phyloP scores from a whole-genome alignment of 257 asterid genomes.

The Penstemon eatonii region DNA sequence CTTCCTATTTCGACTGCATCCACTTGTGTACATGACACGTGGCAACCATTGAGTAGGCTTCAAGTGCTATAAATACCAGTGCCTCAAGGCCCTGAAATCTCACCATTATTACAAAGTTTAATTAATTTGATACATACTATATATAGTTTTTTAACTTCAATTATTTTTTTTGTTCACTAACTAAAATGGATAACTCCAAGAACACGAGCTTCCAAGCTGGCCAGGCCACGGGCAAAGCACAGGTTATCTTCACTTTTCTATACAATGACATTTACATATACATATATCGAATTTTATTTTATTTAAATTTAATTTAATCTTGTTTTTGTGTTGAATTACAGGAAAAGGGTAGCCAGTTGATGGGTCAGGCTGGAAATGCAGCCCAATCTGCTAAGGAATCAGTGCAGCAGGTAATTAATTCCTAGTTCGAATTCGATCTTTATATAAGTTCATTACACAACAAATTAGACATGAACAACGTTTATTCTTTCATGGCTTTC shows the following conservation, averaged over 20 bases:
- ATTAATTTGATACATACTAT: too few species aligned
- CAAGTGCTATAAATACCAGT: background rate
- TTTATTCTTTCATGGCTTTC: too few species aligned
- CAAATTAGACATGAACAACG: too few species aligned
- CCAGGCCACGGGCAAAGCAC: conserved; percentile 58
- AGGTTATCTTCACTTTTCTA: conserved; percentile 26
- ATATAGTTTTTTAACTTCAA: too few species aligned
- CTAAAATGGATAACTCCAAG: conserved; percentile 46
- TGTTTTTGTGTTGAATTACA: conserved; percentile 3
- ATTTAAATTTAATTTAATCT: too few species aligned
- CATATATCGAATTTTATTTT: too few species aligned
- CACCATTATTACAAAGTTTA: too few species aligned
- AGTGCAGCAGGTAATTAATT: conserved; percentile 36
- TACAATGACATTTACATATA: too few species aligned
- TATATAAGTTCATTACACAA: too few species aligned
- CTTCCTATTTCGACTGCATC: background rate
- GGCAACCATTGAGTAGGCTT: too few species aligned
- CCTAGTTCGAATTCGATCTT: too few species aligned
- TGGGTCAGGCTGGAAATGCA: conserved; percentile 49
- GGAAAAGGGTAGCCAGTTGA: conserved; percentile 55
- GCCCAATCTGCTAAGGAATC: conserved; percentile 60
- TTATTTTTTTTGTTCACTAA: background rate
- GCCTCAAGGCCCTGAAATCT: background rate
- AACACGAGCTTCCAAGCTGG: conserved; percentile 58
- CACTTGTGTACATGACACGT: background rate